phyloP scores from a whole-genome alignment of 2,329 filamentous ascomycete genomes.

The Podosphaera xanthii region DNA sequence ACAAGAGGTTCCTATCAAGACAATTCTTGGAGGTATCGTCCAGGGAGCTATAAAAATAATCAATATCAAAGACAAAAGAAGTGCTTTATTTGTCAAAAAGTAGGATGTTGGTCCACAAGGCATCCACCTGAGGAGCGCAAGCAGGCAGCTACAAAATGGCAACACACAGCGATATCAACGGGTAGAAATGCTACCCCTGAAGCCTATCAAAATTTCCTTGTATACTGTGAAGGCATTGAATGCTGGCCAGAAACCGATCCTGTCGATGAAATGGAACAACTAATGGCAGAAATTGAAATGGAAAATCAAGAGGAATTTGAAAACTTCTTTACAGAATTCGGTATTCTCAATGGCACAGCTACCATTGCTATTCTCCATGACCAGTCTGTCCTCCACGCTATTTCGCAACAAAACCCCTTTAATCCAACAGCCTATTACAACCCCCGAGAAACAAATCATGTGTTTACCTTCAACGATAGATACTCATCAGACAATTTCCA shows the following conservation, averaged over 20 bases:
- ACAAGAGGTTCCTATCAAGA: not conserved
- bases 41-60: not conserved
- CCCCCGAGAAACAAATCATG: not conserved
- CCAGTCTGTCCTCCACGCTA: not conserved
- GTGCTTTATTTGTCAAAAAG: slow-evolving; percentile 1
- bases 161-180: not conserved
- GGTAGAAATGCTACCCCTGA: not conserved
- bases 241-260: not conserved
- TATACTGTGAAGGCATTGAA: not conserved
- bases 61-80: not conserved
- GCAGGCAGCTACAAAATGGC: not conserved
- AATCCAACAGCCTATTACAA: not conserved
- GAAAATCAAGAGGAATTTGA: not conserved
- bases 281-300: not conserved
- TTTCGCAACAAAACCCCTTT: slow-evolving; percentile 1
- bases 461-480: slow-evolving; percentile 1
- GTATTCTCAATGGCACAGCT: not conserved
- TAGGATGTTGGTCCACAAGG: not conserved
- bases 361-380: not conserved
- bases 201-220: not conserved
- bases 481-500: not conserved
- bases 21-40: not conserved
- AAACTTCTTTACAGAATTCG: not conserved
- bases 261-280: not conserved
- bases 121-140: not conserved